Base-by-base conservation (phyloP, 768 basidiomycete species). In the Leccinum imitatum region DNA sequence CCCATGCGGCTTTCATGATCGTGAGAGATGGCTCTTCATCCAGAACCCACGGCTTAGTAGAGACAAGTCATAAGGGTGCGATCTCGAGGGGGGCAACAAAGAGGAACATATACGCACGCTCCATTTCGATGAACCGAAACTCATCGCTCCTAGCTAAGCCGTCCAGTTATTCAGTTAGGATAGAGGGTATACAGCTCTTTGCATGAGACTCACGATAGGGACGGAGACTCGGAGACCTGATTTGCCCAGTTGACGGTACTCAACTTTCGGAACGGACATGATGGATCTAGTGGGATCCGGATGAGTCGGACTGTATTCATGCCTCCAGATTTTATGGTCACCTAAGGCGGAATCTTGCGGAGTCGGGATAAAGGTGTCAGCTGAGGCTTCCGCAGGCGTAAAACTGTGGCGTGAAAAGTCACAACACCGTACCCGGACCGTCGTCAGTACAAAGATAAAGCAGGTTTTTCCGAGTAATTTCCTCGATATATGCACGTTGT, bases 1-100 rank as follows among this genome's bases (percentile, higher is more conserved):
- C 73, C 67, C 69, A 78, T 3, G 79, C 76, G 23, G 67, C 66
- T 62, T 77, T 75, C 59, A 79, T 59, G 62, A 78, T 70, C 56
- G 65, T 59, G 19, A 73, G 56, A 2, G 71, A 69, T 30, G 74
- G 57, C 4, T 67, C 67, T 55, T 69, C 69, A 2, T 63, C 66
- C 8, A 70, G 60, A 41, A 71, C 65, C 66, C 72, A 75, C 6
- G 67, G 21, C 65, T 70, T 47, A 50, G 30, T 39, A 5, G 15
- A 25, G 21, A n/a, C 2, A 13, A 17, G 6, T 27, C 30, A 57
- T 59, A n/a, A 53, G 44, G 25, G 23, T 15, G 23, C 11, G 19
- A 15, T 60, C 46, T 47, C 53, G 39, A n/a, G 54, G 23, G 50
- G 39, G 19, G 25, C 23, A 37, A 50, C 5, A n/a, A 54, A 46